Conservation (phyloP, 2,329 filamentous ascomycete genomes). For the Diaporthe batatas region DNA sequence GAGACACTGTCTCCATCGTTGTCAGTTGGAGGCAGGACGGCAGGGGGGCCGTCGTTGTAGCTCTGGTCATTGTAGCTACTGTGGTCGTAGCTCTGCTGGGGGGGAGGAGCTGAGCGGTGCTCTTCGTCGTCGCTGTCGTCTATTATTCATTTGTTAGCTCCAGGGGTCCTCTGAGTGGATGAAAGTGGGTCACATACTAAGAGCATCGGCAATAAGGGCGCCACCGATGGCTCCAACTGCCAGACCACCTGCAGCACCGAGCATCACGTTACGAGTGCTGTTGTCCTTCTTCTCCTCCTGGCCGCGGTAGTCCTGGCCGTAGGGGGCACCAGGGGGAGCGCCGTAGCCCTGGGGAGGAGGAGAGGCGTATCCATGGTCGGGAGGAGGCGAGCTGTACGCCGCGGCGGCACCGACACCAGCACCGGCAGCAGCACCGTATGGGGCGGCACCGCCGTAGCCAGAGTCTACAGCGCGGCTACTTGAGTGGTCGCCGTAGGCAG, state of each 20-base stretch:
- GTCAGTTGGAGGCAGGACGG: constrained; percentile 55
- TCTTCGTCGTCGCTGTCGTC: constrained; percentile 43
- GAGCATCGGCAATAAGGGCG: constrained; percentile 68
- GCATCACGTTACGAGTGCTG: constrained; percentile 66
- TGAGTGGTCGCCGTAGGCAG: constrained; percentile 42
- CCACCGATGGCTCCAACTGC: constrained; percentile 70
- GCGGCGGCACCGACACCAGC: constrained; percentile 22
- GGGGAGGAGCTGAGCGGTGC: constrained; percentile 37
- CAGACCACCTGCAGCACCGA: constrained; percentile 71
- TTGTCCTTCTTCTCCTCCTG: constrained; percentile 54
- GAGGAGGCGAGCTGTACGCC: not conserved
- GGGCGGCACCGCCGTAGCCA: constrained; percentile 36
- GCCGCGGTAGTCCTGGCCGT: constrained; percentile 18
- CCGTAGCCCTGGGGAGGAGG: constrained; percentile 27
- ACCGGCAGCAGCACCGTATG: not conserved
- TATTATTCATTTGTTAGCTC: constrained; percentile 45
- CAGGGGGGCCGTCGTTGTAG: constrained; percentile 49
- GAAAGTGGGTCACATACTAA: constrained; percentile 55
- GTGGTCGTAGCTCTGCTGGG: constrained; percentile 39
- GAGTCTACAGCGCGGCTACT: constrained; percentile 29
- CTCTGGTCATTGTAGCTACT: constrained; percentile 41
- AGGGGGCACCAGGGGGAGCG: constrained; percentile 26
- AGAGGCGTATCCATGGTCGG: constrained; percentile 17
- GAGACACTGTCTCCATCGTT: constrained; percentile 58
- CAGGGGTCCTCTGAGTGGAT: constrained; percentile 15